Conservation (phyloP, 2,329 filamentous ascomycete species). For the Talaromyces pinophilus region DNA sequence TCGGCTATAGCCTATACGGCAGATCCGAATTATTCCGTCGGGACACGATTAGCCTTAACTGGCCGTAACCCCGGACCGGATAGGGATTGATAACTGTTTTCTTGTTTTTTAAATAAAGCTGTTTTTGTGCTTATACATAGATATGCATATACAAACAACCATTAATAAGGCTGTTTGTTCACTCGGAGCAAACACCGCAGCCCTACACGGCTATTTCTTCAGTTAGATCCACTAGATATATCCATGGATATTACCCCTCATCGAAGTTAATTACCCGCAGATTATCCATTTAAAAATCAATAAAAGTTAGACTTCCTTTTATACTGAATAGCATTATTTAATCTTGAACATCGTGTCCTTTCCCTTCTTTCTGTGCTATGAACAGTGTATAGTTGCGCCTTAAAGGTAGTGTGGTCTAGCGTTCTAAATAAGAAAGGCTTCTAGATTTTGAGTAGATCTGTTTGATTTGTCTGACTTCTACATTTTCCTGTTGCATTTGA, state of each 20-base stretch:
- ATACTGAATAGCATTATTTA: not conserved
- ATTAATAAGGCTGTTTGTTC: not conserved
- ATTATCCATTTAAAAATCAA: not conserved
- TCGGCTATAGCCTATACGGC: not conserved
- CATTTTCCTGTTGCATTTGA: not conserved
- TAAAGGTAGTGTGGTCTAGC: not conserved
- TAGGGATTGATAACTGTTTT: not conserved
- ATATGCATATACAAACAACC: not conserved
- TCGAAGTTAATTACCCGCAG: not conserved
- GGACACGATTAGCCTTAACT: not conserved
- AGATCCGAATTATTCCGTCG: not conserved
- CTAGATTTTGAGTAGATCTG: not conserved
- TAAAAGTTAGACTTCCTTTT: not conserved
- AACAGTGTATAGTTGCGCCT: not conserved
- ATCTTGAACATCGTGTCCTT: no score
- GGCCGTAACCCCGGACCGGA: not conserved
- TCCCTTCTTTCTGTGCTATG: not conserved
- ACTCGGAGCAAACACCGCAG: not conserved
- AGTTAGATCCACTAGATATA: not conserved
- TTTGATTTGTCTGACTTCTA: not conserved
- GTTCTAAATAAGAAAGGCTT: not conserved
- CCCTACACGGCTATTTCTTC: not conserved
- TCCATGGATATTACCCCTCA: not conserved
- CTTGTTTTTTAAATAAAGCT: not conserved
- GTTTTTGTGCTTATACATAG: not conserved